Evolutionary conservation across 768 basidiomycete species (phyloP).

Genomic region (Tylopilus subfusipes): DNA sequence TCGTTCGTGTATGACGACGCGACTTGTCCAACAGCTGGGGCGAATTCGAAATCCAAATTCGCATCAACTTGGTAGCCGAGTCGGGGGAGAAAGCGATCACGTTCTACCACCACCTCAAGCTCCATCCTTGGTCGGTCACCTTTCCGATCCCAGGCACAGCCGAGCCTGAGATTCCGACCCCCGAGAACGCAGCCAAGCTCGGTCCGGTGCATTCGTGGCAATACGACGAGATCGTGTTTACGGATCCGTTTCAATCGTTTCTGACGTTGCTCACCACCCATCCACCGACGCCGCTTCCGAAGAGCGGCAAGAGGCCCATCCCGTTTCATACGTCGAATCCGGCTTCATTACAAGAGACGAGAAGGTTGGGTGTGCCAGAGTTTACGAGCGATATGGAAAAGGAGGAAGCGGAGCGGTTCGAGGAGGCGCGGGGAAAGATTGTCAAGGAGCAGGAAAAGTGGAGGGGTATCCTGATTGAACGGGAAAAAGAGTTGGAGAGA

Average conservation of each 20-base stretch:
- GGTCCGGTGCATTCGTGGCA: conserved; percentile 96
- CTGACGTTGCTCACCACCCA: conserved; percentile 76
- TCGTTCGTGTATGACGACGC: neutral
- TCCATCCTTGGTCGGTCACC: conserved; percentile 79
- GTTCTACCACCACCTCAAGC: conserved; percentile 90
- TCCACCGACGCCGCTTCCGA: conserved; percentile 80
- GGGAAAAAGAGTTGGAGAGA: conserved; percentile 76
- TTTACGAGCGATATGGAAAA: conserved; percentile 83
- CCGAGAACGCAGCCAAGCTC: conserved; percentile 60
- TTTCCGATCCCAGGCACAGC: conserved; percentile 29
- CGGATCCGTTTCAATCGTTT: conserved; percentile 87
- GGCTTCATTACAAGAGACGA: conserved; percentile 60
- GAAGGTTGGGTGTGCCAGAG: conserved; percentile 67
- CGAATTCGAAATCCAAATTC: conserved; percentile 95
- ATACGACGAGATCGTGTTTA: conserved; percentile 97
- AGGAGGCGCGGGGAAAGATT: conserved; percentile 68
- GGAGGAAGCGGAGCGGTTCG: conserved; percentile 78
- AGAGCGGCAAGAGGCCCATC: conserved; percentile 50
- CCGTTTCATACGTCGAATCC: conserved; percentile 70
- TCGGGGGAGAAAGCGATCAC: conserved; percentile 87
- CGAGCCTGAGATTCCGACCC: conserved; percentile 64
- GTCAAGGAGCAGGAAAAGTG: conserved; percentile 75
- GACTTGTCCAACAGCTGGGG: conserved; percentile 66
- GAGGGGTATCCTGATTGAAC: conserved; percentile 63
- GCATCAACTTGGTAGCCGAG: conserved; percentile 85